A percentile compares a stretch with the other conserved stretches of the same genome.
phyloP scores from a whole-genome alignment of 345 rosid species.

The Leavenworthia alabamica region DNA sequence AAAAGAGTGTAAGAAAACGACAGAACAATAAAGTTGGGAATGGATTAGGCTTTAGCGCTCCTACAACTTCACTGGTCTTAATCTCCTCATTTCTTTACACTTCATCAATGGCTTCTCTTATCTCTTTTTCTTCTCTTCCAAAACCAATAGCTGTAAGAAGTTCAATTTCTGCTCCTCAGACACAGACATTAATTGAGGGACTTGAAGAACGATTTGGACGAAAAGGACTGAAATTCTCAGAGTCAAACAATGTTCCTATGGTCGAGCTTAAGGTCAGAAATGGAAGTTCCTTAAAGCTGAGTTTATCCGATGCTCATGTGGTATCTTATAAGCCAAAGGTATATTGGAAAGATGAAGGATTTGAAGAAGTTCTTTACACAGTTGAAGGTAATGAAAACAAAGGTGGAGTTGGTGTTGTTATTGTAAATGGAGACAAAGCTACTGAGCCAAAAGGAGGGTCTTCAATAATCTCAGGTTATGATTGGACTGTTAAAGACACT shows the following conservation, averaged over 20 bases:
- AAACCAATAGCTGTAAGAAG: constrained; percentile 35
- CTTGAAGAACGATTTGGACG: constrained; percentile 59
- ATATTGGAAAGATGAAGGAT: constrained; percentile 76
- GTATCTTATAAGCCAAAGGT: constrained; percentile 82
- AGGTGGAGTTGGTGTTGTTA: constrained; percentile 74
- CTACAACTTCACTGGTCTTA: constrained; percentile 8
- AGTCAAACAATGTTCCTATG: constrained; percentile 35
- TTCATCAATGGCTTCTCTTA: constrained; percentile 58
- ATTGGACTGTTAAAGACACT: constrained; percentile 70
- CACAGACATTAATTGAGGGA: constrained; percentile 26
- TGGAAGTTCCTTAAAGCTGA: constrained; percentile 63
- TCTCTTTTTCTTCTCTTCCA: constrained; percentile 51
- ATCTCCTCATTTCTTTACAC: constrained; percentile 9
- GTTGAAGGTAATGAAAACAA: constrained; percentile 33
- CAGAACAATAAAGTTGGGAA: background rate
- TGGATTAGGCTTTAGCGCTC: constrained; percentile 8
- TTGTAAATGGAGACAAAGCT: constrained; percentile 38
- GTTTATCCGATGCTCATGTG: constrained; percentile 65
- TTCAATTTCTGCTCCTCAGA: constrained; percentile 25
- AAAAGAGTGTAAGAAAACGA: constrained; percentile 1
- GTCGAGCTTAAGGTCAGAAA: constrained; percentile 73
- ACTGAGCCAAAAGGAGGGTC: constrained; percentile 36
- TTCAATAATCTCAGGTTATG: constrained; percentile 34
- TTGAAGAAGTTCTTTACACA: constrained; percentile 67
- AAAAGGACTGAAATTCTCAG: constrained; percentile 73